A percentile compares a stretch with the other conserved stretches of the same genome.
These are phyloP conservation scores for Delphinella strobiligena DNA, from an alignment of 2,329 filamentous ascomycete species.

Conservation along the genomic window DNA sequence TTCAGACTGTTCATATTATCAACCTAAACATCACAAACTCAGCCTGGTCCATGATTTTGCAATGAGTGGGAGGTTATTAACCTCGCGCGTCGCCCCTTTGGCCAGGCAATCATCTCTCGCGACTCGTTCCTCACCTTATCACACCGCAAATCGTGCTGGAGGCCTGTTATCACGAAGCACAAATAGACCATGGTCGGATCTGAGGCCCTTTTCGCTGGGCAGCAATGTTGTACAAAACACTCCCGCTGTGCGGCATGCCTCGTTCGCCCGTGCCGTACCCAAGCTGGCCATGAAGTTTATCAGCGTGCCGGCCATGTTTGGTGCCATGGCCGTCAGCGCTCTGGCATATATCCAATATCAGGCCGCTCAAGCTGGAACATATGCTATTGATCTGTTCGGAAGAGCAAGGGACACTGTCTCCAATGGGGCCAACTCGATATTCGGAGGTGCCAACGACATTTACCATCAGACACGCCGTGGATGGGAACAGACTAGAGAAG, in stretches of 20 bases:
- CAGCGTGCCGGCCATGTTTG: conserved; percentile 81
- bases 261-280: conserved; percentile 59
- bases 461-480: conserved; percentile 68
- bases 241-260: conserved; percentile 50
- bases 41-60: too few species aligned
- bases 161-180: conserved; percentile 26
- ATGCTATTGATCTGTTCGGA: conserved; percentile 63
- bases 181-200: conserved; percentile 15
- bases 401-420: conserved; percentile 60
- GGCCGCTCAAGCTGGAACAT: conserved; percentile 66
- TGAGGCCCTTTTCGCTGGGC: conserved; percentile 2
- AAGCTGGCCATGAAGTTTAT: conserved; percentile 84
- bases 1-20: too few species aligned
- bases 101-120: conserved; percentile 47
- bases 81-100: conserved; percentile 57
- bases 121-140: conserved; percentile 32
- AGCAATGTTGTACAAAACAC: conserved; percentile 62
- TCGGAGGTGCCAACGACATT: conserved; percentile 60
- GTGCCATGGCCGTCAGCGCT: conserved; percentile 73
- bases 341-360: conserved; percentile 94
- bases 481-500: conserved; percentile 74
- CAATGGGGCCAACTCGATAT: conserved; percentile 55
- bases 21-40: too few species aligned
- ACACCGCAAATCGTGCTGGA: conserved; percentile 21
- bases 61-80: conserved; percentile 65